These are phyloP conservation scores for Eutrema japonicum DNA, from an alignment of 345 rosid genomes.

Conservation along the genomic window DNA sequence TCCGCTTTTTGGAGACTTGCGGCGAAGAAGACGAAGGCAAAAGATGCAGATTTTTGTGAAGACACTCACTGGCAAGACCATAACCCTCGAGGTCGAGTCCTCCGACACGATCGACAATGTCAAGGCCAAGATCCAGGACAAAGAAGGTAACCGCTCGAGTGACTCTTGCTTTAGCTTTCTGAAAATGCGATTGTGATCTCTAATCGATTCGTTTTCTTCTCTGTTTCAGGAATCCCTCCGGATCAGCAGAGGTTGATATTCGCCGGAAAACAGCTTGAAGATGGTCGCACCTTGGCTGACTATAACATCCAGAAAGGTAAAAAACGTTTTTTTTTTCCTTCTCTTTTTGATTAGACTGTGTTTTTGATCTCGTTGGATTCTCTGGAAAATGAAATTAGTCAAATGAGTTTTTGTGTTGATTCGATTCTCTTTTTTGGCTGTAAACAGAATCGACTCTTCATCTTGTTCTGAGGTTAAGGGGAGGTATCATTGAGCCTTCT, in stretches of 20 bases:
- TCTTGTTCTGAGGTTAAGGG: constrained; percentile 64
- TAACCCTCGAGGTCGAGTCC: constrained; percentile 94
- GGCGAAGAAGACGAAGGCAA: constrained; percentile 27
- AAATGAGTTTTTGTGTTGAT: background rate
- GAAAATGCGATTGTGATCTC: background rate
- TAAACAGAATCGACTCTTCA: constrained; percentile 56
- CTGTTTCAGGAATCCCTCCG: constrained; percentile 54
- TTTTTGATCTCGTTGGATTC: background rate
- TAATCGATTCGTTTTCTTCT: background rate
- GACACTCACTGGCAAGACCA: constrained; percentile 92
- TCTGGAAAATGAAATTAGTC: background rate
- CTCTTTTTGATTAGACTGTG: background rate
- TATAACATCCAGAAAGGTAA: constrained; percentile 45
- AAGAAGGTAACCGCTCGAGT: constrained; percentile 57
- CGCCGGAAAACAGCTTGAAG: constrained; percentile 47
- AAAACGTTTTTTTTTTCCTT: background rate
- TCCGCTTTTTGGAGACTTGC: background rate
- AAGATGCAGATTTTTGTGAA: constrained; percentile 94
- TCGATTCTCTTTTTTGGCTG: background rate
- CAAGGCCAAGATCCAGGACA: constrained; percentile 93
- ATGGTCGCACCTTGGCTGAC: constrained; percentile 47
- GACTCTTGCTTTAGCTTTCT: background rate
- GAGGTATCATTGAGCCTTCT: constrained; percentile 69
- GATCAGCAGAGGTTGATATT: constrained; percentile 47
- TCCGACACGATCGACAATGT: constrained; percentile 89